These are phyloP conservation scores for Phytophthora hybrid DNA, from an alignment of 352 stramenopile species.

Conservation along the genomic window DNA sequence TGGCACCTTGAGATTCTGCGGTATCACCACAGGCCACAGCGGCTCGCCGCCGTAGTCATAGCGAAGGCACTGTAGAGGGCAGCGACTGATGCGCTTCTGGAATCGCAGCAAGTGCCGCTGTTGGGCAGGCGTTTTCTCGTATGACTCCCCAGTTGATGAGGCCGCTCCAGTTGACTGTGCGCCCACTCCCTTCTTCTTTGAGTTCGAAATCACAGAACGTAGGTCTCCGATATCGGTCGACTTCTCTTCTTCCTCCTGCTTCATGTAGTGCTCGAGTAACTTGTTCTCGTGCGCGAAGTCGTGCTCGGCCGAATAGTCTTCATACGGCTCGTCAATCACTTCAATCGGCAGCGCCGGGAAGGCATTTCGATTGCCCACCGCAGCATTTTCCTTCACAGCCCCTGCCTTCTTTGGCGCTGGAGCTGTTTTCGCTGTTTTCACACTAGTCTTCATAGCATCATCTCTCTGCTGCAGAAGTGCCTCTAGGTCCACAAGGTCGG, in stretches of 20 bases:
- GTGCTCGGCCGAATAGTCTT: slow-evolving; percentile 68
- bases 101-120: slow-evolving; percentile 88
- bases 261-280: slow-evolving; percentile 83
- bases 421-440: slow-evolving; percentile 13
- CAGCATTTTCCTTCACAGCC: background rate
- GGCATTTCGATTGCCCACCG: slow-evolving; percentile 24
- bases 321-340: slow-evolving; percentile 81
- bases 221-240: slow-evolving; percentile 68
- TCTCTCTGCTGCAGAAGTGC: slow-evolving; percentile 74
- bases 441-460: slow-evolving; percentile 57
- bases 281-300: slow-evolving; percentile 79
- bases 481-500: slow-evolving; percentile 65
- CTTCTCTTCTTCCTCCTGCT: slow-evolving; percentile 82
- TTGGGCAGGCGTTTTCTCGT: slow-evolving; percentile 79
- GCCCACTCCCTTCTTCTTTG: slow-evolving; percentile 53
- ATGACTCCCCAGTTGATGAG: slow-evolving; percentile 63
- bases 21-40: slow-evolving; percentile 72
- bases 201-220: slow-evolving; percentile 61
- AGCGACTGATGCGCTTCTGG: slow-evolving; percentile 85
- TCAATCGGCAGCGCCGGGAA: slow-evolving; percentile 76
- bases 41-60: slow-evolving; percentile 90
- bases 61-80: slow-evolving; percentile 79
- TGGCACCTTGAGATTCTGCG: slow-evolving; percentile 59
- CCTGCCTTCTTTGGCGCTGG: slow-evolving; percentile 15
- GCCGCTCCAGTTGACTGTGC: slow-evolving; percentile 17